Evolutionary conservation across 257 asterid species (phyloP).

Genomic region (Jaltomata sinuosa): DNA sequence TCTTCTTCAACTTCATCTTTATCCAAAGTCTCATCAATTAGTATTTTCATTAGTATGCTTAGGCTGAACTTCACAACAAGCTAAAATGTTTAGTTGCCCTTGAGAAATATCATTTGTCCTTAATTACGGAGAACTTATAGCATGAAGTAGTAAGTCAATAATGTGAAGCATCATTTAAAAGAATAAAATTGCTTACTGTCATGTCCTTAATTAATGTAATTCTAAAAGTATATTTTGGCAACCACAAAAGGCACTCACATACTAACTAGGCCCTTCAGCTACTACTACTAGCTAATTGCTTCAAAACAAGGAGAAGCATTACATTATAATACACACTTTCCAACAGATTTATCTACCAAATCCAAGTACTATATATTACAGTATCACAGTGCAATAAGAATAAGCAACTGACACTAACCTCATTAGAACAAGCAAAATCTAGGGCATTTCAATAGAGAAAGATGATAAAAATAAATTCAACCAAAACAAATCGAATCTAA

Average conservation of each 20-base stretch:
- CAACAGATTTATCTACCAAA: neutral
- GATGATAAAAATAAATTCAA: neutral
- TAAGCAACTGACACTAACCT: neutral
- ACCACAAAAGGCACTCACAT: too few relatives aligned
- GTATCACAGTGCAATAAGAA: neutral
- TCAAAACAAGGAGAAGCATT: neutral
- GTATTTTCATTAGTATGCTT: neutral
- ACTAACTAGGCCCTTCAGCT: too few relatives aligned
- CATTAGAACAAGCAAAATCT: neutral
- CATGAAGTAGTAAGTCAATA: neutral
- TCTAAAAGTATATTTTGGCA: neutral
- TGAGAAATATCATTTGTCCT: neutral
- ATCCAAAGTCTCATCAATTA: slow-evolving; percentile 85
- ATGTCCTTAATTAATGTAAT: slow-evolving; percentile 43
- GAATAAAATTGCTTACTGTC: slow-evolving; percentile 41
- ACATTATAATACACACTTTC: neutral
- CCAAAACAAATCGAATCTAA: neutral
- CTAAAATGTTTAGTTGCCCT: neutral
- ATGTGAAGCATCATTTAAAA: neutral
- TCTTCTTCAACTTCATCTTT: slow-evolving; percentile 99
- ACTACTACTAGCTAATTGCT: too few relatives aligned
- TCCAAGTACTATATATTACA: neutral
- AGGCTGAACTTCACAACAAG: neutral
- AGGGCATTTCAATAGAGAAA: neutral
- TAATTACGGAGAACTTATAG: neutral